These are phyloP conservation scores for Coniochaeta sp. DNA, from an alignment of 2,329 filamentous ascomycete genomes.

Conservation along the genomic window DNA sequence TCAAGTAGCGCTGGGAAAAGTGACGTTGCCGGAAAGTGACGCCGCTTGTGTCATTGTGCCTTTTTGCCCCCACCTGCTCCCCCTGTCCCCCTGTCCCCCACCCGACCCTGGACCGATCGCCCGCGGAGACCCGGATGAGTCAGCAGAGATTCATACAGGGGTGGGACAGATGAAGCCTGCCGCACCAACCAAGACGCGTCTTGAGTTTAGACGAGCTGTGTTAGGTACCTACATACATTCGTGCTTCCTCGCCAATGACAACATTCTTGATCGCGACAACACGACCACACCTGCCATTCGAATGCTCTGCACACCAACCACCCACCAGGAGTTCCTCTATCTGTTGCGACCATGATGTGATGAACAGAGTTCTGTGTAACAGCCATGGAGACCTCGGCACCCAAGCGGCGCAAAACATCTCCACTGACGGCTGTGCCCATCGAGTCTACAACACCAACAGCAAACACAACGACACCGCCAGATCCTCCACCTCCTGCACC, in stretches of 20 bases:
- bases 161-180: no score
- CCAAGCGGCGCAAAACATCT: conserved; percentile 59
- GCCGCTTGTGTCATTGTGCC: no score
- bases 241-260: no score
- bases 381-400: conserved; percentile 48
- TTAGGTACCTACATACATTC: no score
- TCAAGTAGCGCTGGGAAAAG: no score
- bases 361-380: conserved; percentile 3
- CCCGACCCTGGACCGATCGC: no score
- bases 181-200: background rate
- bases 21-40: no score
- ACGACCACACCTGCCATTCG: background rate
- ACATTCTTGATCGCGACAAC: background rate
- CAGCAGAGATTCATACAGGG: no score
- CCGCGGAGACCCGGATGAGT: no score
- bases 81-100: no score
- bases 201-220: background rate
- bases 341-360: conserved; percentile 9
- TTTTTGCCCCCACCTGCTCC: no score
- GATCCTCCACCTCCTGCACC: conserved; percentile 28
- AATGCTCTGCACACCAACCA: background rate
- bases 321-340: no score
- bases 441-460: conserved; percentile 14
- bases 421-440: conserved; percentile 39
- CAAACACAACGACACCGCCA: conserved; percentile 17